Evolutionary conservation across 306 rosid species (phyloP).

Genomic region (Oxytropis ochrocephala): DNA sequence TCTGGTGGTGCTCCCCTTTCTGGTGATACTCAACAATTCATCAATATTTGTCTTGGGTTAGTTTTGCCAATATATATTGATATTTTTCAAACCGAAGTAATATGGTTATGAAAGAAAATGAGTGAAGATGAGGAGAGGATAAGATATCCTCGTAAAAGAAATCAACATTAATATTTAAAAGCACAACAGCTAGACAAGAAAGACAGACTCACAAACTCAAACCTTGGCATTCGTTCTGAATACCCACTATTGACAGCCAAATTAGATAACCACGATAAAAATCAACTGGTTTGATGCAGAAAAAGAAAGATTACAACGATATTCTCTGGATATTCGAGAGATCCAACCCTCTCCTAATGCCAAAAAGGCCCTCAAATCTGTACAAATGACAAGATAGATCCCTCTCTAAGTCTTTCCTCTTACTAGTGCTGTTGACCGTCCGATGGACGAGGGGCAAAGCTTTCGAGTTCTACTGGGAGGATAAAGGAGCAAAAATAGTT

Average conservation of each 20-base stretch:
- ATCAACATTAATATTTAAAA: neutral
- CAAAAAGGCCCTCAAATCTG: too few relatives aligned
- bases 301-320: too few relatives aligned
- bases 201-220: neutral
- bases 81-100: constrained; percentile 3
- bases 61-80: constrained; percentile 12
- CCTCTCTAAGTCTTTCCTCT: too few relatives aligned
- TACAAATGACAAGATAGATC: too few relatives aligned
- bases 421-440: too few relatives aligned
- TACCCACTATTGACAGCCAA: neutral
- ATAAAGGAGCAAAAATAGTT: too few relatives aligned
- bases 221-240: neutral
- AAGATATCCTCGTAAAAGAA: neutral
- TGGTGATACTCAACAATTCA: constrained; percentile 84
- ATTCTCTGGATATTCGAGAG: too few relatives aligned
- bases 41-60: constrained; percentile 91
- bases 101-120: neutral
- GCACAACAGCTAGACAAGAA: neutral
- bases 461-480: too few relatives aligned
- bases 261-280: neutral
- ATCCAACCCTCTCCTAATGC: too few relatives aligned
- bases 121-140: neutral
- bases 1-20: constrained; percentile 99
- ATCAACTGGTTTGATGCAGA: too few relatives aligned
- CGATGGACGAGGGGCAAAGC: too few relatives aligned